A percentile compares a stretch with the other conserved stretches of the same genome.
Evolutionary conservation across 2,329 filamentous ascomycete species (phyloP).

Genomic region (Microascus cirrosus): DNA sequence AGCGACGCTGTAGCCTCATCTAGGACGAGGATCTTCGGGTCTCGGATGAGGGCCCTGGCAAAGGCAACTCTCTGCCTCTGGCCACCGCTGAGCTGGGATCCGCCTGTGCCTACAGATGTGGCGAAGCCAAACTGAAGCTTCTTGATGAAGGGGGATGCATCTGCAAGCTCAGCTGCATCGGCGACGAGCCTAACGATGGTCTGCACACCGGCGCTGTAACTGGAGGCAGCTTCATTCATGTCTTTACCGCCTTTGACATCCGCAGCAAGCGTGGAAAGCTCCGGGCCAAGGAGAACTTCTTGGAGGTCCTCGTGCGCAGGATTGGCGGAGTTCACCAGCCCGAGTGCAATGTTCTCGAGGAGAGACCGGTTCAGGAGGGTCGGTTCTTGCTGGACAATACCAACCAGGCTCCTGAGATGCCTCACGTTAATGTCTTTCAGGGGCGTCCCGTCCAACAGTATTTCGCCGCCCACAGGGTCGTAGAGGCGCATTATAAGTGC

Average conservation of each 20-base stretch:
- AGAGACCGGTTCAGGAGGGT: slow-evolving; percentile 33
- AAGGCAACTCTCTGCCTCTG: slow-evolving; percentile 50
- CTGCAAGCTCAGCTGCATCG: slow-evolving; percentile 43
- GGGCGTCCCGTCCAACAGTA: slow-evolving; percentile 35
- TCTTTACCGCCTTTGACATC: slow-evolving; percentile 38
- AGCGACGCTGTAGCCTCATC: slow-evolving; percentile 53
- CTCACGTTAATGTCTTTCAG: slow-evolving; percentile 35
- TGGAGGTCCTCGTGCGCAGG: slow-evolving; percentile 28
- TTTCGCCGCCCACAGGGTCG: slow-evolving; percentile 35
- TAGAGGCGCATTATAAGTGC: slow-evolving; percentile 46
- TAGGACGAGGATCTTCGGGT: slow-evolving; percentile 46
- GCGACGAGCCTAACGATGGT: slow-evolving; percentile 40
- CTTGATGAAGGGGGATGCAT: slow-evolving; percentile 45
- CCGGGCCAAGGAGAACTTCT: slow-evolving; percentile 31
- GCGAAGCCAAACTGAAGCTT: slow-evolving; percentile 41
- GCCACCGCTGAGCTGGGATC: slow-evolving; percentile 45
- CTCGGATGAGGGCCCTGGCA: slow-evolving; percentile 43
- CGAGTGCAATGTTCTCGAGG: slow-evolving; percentile 39
- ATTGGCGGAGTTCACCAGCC: slow-evolving; percentile 30
- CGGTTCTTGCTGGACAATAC: slow-evolving; percentile 33
- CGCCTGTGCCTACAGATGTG: slow-evolving; percentile 39
- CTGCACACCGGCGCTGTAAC: slow-evolving; percentile 27
- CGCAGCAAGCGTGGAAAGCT: slow-evolving; percentile 37
- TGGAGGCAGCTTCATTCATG: slow-evolving; percentile 29
- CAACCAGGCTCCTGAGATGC: slow-evolving; percentile 26